Percentiles rank a stretch among this genome's conserved stretches.
phyloP scores from a whole-genome alignment of 2,329 filamentous ascomycete genomes.

The Knufia fluminis region DNA sequence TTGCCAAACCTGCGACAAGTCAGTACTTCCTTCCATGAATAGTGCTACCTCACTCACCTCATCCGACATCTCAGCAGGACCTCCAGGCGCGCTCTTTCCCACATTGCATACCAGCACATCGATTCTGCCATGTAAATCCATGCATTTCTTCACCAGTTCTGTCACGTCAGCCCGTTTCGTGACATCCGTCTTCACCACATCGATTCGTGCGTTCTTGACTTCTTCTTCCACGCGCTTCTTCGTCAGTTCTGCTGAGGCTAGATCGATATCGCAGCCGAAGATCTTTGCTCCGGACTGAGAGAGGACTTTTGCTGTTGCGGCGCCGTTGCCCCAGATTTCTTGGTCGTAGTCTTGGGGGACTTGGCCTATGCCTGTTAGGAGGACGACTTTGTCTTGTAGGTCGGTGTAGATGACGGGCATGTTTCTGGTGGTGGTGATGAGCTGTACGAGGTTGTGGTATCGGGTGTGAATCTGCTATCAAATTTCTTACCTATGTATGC shows the following conservation, averaged over 20 bases:
- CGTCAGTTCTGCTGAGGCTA: slow-evolving; percentile 34
- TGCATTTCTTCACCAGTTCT: background rate
- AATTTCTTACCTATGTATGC: too few species aligned
- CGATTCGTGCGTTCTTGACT: slow-evolving; percentile 20
- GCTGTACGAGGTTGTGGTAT: too few species aligned
- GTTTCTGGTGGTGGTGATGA: background rate
- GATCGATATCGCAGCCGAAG: slow-evolving; percentile 43
- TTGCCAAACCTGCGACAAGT: background rate
- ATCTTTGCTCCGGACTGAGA: slow-evolving; percentile 41
- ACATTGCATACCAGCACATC: slow-evolving; percentile 36
- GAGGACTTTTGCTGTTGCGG: slow-evolving; percentile 41
- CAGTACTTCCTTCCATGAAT: too few species aligned
- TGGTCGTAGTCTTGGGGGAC: slow-evolving; percentile 10
- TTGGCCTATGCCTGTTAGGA: slow-evolving; percentile 28
- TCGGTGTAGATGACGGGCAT: slow-evolving; percentile 10
- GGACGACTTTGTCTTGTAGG: slow-evolving; percentile 22
- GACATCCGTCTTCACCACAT: background rate
- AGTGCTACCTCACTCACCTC: too few species aligned
- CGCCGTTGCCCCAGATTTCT: slow-evolving; percentile 41
- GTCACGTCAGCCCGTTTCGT: slow-evolving; percentile 1
- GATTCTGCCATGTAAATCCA: background rate
- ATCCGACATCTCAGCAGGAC: slow-evolving; percentile 42
- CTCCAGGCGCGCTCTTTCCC: slow-evolving; percentile 46
- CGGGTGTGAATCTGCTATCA: too few species aligned
- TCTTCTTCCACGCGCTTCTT: slow-evolving; percentile 31